Evolutionary conservation across 495 filamentous ascomycete genomes (phyloP).

Genomic region (Penicillium paxilli): DNA sequence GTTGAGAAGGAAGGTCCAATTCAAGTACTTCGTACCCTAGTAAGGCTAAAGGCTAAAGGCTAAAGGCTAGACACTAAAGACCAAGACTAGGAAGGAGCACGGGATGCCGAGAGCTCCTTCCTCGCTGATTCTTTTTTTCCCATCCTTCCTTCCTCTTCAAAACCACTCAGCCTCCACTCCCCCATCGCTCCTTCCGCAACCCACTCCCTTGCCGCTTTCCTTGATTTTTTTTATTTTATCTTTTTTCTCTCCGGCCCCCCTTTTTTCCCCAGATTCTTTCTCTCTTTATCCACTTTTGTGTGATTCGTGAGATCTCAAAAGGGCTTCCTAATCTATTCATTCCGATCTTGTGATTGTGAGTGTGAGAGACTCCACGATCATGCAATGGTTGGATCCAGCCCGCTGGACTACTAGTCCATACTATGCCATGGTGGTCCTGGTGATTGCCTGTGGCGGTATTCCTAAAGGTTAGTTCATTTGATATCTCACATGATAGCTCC

Average conservation of each 20-base stretch:
- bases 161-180: too few species aligned
- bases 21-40: too few species aligned
- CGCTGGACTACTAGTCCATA: slow-evolving; percentile 42
- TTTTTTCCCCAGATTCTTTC: slow-evolving; percentile 11
- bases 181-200: background rate
- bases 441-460: slow-evolving; percentile 45
- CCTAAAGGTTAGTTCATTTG: slow-evolving; percentile 38
- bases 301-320: too few species aligned
- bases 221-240: too few species aligned
- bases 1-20: too few species aligned
- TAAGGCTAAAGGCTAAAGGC: too few species aligned
- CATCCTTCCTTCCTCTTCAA: background rate
- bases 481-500: too few species aligned
- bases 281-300: background rate
- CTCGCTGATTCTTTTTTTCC: background rate
- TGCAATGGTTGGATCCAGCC: slow-evolving; percentile 34
- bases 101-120: slow-evolving; percentile 13
- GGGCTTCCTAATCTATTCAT: background rate
- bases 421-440: slow-evolving; percentile 39
- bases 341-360: too few species aligned
- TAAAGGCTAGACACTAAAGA: too few species aligned
- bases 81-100: background rate
- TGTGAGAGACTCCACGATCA: slow-evolving; percentile 12
- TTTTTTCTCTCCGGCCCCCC: too few species aligned
- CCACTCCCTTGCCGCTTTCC: slow-evolving; percentile 10